phyloP scores from a whole-genome alignment of 2,329 filamentous ascomycete genomes.

The Aspergillus flavus region DNA sequence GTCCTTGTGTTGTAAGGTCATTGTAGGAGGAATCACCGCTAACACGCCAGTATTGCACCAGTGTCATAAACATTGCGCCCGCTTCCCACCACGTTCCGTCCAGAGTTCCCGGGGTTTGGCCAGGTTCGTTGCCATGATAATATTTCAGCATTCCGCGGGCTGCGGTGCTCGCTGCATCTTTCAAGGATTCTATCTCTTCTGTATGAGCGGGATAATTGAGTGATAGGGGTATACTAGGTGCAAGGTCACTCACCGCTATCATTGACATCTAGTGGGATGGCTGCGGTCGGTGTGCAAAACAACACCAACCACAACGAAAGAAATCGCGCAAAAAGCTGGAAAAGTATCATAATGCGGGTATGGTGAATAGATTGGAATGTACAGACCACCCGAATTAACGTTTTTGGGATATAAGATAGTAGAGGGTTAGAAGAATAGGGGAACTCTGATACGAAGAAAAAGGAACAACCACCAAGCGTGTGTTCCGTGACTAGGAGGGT shows the following conservation, averaged over 20 bases:
- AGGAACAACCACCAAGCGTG: background rate
- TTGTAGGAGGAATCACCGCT: constrained; percentile 73
- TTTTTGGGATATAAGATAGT: background rate
- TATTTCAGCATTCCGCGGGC: constrained; percentile 49
- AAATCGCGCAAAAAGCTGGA: background rate
- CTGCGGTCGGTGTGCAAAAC: background rate
- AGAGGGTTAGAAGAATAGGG: background rate
- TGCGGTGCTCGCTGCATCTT: constrained; percentile 42
- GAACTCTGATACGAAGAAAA: background rate
- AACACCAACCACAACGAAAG: background rate
- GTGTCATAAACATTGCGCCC: constrained; percentile 65
- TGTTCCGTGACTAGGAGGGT: background rate
- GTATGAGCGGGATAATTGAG: background rate
- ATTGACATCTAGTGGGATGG: background rate
- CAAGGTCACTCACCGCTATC: background rate
- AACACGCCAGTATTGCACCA: constrained; percentile 82
- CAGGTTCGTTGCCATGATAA: constrained; percentile 51
- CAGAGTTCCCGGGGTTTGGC: constrained; percentile 50
- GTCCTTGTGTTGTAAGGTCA: constrained; percentile 64
- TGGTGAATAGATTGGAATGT: background rate
- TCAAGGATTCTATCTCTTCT: constrained; percentile 38
- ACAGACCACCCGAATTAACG: background rate
- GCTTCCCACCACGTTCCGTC: constrained; percentile 65
- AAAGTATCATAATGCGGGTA: background rate
- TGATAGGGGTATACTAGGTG: background rate